A percentile compares a stretch with the other conserved stretches of the same genome.
Conservation (phyloP, 1,284 basidiomycete genomes). For the Pholiota adiposa region DNA sequence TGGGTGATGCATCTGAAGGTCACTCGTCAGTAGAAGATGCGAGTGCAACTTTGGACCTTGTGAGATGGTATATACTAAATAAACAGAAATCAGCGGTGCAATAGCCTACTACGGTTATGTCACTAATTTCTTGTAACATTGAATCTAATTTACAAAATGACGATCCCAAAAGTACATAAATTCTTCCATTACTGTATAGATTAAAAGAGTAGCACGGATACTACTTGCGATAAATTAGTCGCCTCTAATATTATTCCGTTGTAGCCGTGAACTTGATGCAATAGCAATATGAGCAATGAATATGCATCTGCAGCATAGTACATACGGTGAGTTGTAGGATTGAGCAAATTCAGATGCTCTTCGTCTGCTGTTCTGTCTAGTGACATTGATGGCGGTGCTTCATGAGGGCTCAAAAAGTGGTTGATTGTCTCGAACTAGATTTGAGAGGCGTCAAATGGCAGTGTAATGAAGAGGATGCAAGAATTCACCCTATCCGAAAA, state of each 20-base stretch:
- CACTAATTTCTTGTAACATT: background rate
- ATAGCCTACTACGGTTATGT: background rate
- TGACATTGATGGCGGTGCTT: constrained; percentile 79
- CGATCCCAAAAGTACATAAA: background rate
- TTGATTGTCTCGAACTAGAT: constrained; percentile 72
- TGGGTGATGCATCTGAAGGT: constrained; percentile 69
- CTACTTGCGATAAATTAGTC: constrained; percentile 76
- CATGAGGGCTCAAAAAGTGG: constrained; percentile 72
- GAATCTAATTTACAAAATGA: background rate
- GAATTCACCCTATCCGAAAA: constrained; percentile 69
- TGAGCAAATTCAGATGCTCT: constrained; percentile 70
- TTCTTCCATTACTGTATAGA: constrained; percentile 1
- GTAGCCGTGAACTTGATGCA: constrained; percentile 70
- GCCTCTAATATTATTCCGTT: constrained; percentile 85
- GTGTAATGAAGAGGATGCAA: constrained; percentile 13
- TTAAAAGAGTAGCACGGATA: constrained; percentile 75
- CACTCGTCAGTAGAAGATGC: constrained; percentile 90
- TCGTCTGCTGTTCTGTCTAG: constrained; percentile 88
- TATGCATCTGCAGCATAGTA: constrained; percentile 1
- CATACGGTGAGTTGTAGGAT: constrained; percentile 76
- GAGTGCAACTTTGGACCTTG: constrained; percentile 80
- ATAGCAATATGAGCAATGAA: constrained; percentile 2
- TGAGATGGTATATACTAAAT: constrained; percentile 74
- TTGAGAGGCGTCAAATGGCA: background rate
- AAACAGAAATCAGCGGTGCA: constrained; percentile 41